Base-by-base conservation (phyloP, 352 stramenopile genomes). In the Globisporangium paddicum region DNA sequence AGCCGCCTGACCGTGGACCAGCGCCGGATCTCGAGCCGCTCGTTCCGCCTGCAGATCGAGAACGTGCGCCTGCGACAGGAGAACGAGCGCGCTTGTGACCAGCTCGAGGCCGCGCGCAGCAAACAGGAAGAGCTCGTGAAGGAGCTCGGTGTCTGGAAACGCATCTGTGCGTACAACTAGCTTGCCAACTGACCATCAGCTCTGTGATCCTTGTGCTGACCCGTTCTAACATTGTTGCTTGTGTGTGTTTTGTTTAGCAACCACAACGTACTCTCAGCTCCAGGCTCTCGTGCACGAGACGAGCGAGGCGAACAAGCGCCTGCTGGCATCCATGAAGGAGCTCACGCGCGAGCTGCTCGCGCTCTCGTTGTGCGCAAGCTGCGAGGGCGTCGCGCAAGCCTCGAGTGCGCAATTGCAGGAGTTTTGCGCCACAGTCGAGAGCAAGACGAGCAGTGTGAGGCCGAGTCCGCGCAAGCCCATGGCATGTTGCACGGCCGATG, bases 81-180 rank as follows among this genome's bases (percentile, higher is more conserved):
- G 11, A 66, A 67, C 41, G 50, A 67, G 21, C 68, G 69, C 23
- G 56, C 52, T 14, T 48, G 26, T 10, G 50, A 25, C 4, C 59
- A 67, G 16, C 46, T 68, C 47, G 60, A 68, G 5, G 44, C 63
- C 32, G 59, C 67, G 46, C 62, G 66, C 45, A 11, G 26, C n/a
- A 64, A 69, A 19, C 67, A 71, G 44, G 66, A 73, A 19, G 58
- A 32, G 19, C 37, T 69, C 8, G 52, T 55, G 26, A 42, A 46
- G 42, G 55, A 79, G 38, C 35, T 77, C 28, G 67, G 56, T 40
- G 59, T 59, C 45, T 73, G 60, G 62, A 64, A 73, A 14, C 71
- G 62, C 35, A 79, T 82, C 25, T 68, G 73, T 82, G 59, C 47
- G 65, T 62, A n/a, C n/a, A n/a, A n/a, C n/a, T n/a, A n/a, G 3